Evolutionary conservation across 441 rosid species (phyloP), one percentile per base, ranked within the genome.

Genomic region (Pelargonium citronellum): DNA sequence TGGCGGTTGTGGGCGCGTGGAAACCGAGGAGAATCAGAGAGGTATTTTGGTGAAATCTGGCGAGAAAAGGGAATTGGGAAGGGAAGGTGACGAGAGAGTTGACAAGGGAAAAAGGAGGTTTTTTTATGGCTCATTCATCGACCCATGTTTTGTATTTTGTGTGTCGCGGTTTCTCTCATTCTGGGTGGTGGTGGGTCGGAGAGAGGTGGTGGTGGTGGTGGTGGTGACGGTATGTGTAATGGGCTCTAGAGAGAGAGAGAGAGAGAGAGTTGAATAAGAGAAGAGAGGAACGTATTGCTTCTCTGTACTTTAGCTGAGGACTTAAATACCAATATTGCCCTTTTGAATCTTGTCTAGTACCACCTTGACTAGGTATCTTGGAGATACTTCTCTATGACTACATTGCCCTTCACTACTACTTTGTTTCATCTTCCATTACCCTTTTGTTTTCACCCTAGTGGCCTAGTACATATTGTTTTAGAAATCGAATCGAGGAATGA

Each of bases 81-180:
- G 69, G 62, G 75, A 73, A 66, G 80, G 76, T 63, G 71, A 83
- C 15, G 60, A 11, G 62, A 2, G 24, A 47, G 67, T 57, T 0
- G 9, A n/a, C 4, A 17, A 24, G 10, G 37, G 46, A 7, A 16
- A 44, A 44, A n/a, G 22, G 11, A n/a, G 58, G 16, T 41, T 47
- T 43, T 60, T 69, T 71, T 67, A 66, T 46, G 82, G 78, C 80
- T 86, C 83, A 85, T 83, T 84, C 85, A 81, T 82, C 84, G 71
- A 82, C 86, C 85, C 82, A 81, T 77, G 78, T 79, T 76, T 71
- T 64, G 69, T 43, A 43, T 30, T 55, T 19, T 57, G 8, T 70
- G 57, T 58, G 2, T 53, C 34, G 47, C 9, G 6, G 9, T 63
- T 70, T 65, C 67, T 44, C 70, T 74, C 79, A 30, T 64, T 66